Evolutionary conservation across 805 yeast species (phyloP).

Genomic region (Candida methanosorbosa): DNA sequence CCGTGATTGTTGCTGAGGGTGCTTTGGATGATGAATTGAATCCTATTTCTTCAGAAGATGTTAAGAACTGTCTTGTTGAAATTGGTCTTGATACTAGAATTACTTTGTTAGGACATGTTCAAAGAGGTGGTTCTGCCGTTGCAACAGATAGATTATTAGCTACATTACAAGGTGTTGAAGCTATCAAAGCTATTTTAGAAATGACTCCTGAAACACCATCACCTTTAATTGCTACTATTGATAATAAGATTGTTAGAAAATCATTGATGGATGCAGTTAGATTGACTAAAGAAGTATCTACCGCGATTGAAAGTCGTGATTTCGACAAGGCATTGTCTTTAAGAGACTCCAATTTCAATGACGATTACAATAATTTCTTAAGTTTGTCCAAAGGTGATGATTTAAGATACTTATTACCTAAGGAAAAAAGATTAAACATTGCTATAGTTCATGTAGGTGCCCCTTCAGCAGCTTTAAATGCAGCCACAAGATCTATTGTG

Average conservation of each 20-base stretch:
- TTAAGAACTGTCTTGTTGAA: constrained; percentile 54
- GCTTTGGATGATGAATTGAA: constrained; percentile 63
- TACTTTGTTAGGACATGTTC: constrained; percentile 74
- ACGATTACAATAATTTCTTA: constrained; percentile 52
- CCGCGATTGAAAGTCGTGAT: constrained; percentile 54
- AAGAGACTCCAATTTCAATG: constrained; percentile 64
- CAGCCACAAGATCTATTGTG: constrained; percentile 70
- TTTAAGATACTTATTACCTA: constrained; percentile 50
- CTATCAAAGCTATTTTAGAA: constrained; percentile 67
- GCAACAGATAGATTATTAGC: constrained; percentile 67
- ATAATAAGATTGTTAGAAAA: constrained; percentile 59
- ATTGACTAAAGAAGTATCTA: constrained; percentile 64
- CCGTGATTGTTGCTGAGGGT: constrained; percentile 79
- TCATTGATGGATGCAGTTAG: constrained; percentile 68
- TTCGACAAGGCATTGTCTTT: constrained; percentile 63
- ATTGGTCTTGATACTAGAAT: constrained; percentile 71
- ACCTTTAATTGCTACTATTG: constrained; percentile 68
- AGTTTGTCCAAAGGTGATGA: constrained; percentile 64
- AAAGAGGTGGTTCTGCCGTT: constrained; percentile 77
- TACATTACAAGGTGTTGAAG: constrained; percentile 76
- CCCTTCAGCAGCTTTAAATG: constrained; percentile 70
- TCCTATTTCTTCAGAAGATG: constrained; percentile 59
- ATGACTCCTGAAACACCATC: constrained; percentile 64
- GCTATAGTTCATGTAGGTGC: constrained; percentile 77
- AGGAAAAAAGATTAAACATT: constrained; percentile 45